Conservation (phyloP, 208 protist genomes). For the Wallacemonas sp. region DNA sequence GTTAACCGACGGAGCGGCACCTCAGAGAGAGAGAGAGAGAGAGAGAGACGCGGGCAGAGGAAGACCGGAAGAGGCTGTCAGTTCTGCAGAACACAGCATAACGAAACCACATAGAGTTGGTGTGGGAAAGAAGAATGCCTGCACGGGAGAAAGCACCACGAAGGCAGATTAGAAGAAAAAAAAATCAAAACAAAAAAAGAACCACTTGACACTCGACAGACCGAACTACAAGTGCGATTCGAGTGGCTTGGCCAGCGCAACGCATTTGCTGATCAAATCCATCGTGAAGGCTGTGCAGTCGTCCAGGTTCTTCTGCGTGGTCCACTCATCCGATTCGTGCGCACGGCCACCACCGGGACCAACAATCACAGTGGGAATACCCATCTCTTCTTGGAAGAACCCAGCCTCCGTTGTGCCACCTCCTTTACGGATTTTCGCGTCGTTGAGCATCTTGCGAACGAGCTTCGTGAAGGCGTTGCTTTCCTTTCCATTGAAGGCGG, state of each 20-base stretch:
- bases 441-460: constrained; percentile 15
- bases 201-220: not conserved
- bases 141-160: not conserved
- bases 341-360: constrained; percentile 26
- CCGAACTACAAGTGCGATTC: constrained; percentile 4
- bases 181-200: constrained; percentile 10
- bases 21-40: constrained; percentile 1
- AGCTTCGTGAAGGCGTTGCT: constrained; percentile 6
- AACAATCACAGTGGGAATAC: constrained; percentile 34
- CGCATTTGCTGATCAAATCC: not conserved
- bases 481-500: constrained; percentile 5
- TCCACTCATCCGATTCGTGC: constrained; percentile 35
- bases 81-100: not conserved
- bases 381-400: constrained; percentile 19
- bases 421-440: constrained; percentile 9
- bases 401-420: constrained; percentile 13
- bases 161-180: no score
- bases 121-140: constrained; percentile 3
- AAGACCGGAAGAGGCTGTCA: not conserved
- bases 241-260: not conserved
- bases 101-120: not conserved
- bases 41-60: not conserved
- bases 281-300: constrained; percentile 5
- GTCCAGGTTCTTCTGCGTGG: constrained; percentile 16
- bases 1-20: not conserved